Base-by-base conservation (phyloP, 202 grass and related monocot genomes). In the Cymbopogon flexuosus region DNA sequence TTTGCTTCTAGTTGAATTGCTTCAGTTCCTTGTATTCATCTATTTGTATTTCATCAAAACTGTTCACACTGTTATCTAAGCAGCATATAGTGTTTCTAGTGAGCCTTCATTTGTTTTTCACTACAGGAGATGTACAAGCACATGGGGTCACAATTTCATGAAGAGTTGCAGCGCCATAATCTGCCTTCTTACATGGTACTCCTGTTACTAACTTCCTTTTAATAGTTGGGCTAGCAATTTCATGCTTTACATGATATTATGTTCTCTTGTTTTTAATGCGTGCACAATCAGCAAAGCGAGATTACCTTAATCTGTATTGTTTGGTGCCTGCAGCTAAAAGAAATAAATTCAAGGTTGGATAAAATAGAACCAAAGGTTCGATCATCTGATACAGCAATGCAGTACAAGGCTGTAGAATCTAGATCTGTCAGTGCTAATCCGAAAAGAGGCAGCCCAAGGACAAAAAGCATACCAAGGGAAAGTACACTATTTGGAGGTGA, bases 291-390 rank as follows among this genome's bases (percentile, higher is more conserved):
- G 65, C 23, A 67, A 19, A 71, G 6, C 3, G 65, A 9, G 29
- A 72, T 51, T 77, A 72, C 10, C 16, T 30, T 89, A 49, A 81
- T 78, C 22, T 77, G 21, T 85, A 75, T 77, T 79, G 68, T 83
- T 72, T 79, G 70, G 75, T 91, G 24, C 61, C 40, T 79, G 84
- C 89, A 94, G 95, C 81, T 97, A 73, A 97, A 94, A 84, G 95
- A 97, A 79, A 97, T 97, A 87, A 94, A 89, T 84, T 89, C 84
- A 74, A 97, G 92, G 76, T 83, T 97, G 79, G 92, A 97, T 70
- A 93, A 69, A 81, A 89, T 97, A 85, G 92, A 97, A 71, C 95
- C 95, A 73, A 94, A 93, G 60, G 62, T 79, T 84, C 86, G 72
- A 46, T 86, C 88, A 80, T 81, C 92, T 77, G 90, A 97, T 80